phyloP scores from a whole-genome alignment of 1,139 yeast genomes.

The Yamadazyma triangularis region DNA sequence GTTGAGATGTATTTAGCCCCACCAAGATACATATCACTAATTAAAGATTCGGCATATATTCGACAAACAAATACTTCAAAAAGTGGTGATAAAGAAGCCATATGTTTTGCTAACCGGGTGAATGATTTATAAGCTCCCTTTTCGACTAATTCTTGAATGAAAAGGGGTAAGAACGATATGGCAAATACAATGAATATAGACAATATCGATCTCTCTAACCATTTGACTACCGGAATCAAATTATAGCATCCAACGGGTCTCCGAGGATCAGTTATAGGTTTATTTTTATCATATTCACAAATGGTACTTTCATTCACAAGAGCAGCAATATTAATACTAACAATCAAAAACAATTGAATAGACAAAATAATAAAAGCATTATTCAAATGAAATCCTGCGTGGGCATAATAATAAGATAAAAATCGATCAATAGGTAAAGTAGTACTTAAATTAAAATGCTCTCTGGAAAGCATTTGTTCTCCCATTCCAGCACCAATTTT shows the following conservation, averaged over 20 bases:
- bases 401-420: slow-evolving; percentile 52
- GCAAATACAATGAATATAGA: slow-evolving; percentile 48
- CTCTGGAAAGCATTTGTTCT: slow-evolving; percentile 51
- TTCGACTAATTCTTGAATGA: slow-evolving; percentile 49
- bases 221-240: slow-evolving; percentile 44
- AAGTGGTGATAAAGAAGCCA: slow-evolving; percentile 47
- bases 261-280: slow-evolving; percentile 46
- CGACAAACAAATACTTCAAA: slow-evolving; percentile 53
- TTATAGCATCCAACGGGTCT: slow-evolving; percentile 44
- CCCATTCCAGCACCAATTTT: slow-evolving; percentile 61
- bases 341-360: slow-evolving; percentile 42
- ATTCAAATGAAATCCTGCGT: slow-evolving; percentile 54
- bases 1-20: slow-evolving; percentile 55
- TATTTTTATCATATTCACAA: slow-evolving; percentile 41
- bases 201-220: slow-evolving; percentile 46
- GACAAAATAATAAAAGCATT: slow-evolving; percentile 48
- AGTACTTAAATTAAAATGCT: slow-evolving; percentile 47
- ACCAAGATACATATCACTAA: slow-evolving; percentile 45
- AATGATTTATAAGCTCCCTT: slow-evolving; percentile 45
- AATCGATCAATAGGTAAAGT: slow-evolving; percentile 48
- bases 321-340: slow-evolving; percentile 45
- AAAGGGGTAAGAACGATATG: slow-evolving; percentile 47
- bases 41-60: slow-evolving; percentile 45
- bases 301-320: slow-evolving; percentile 40
- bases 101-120: slow-evolving; percentile 41